Evolutionary conservation across 805 yeast species (phyloP).

Genomic region (Saturnispora bothae): DNA sequence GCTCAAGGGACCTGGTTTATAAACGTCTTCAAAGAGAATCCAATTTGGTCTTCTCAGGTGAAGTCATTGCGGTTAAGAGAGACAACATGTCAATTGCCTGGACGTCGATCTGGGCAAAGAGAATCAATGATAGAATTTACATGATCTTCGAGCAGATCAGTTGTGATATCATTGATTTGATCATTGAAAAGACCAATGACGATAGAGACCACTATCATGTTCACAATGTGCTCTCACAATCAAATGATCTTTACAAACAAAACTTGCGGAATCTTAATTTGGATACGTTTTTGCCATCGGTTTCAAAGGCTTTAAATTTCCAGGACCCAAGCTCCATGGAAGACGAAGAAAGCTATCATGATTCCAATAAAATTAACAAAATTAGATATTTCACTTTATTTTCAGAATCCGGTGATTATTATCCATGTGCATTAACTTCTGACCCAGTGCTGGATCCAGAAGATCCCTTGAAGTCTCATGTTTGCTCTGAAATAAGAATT

Average conservation of each 20-base stretch:
- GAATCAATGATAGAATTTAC: slow-evolving; percentile 56
- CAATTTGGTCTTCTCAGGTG: slow-evolving; percentile 67
- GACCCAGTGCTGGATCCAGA: slow-evolving; percentile 40
- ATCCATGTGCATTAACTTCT: slow-evolving; percentile 69
- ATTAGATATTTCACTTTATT: slow-evolving; percentile 55
- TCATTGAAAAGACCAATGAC: slow-evolving; percentile 31
- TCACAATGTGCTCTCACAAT: slow-evolving; percentile 7
- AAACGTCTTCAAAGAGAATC: slow-evolving; percentile 37
- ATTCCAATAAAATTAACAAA: slow-evolving; percentile 38
- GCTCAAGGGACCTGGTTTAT: slow-evolving; percentile 59
- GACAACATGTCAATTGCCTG: slow-evolving; percentile 59
- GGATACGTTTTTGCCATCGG: slow-evolving; percentile 16
- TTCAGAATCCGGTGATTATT: slow-evolving; percentile 28
- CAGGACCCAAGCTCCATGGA: too few relatives aligned
- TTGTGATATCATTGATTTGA: slow-evolving; percentile 53
- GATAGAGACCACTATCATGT: slow-evolving; percentile 10
- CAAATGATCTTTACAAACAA: slow-evolving; percentile 16
- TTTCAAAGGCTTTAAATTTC: slow-evolving; percentile 13
- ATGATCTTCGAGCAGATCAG: slow-evolving; percentile 84
- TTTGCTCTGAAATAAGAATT: slow-evolving; percentile 33
- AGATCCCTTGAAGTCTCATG: slow-evolving; percentile 14
- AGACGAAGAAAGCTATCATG: slow-evolving; percentile 14
- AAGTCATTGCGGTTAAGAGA: slow-evolving; percentile 67
- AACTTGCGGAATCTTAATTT: slow-evolving; percentile 12
- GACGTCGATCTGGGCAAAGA: slow-evolving; percentile 89